Percentiles rank a stretch among this genome's conserved stretches.
These are phyloP conservation scores for Peterozyma toletana DNA, from an alignment of 805 yeast genomes.

Conservation along the genomic window DNA sequence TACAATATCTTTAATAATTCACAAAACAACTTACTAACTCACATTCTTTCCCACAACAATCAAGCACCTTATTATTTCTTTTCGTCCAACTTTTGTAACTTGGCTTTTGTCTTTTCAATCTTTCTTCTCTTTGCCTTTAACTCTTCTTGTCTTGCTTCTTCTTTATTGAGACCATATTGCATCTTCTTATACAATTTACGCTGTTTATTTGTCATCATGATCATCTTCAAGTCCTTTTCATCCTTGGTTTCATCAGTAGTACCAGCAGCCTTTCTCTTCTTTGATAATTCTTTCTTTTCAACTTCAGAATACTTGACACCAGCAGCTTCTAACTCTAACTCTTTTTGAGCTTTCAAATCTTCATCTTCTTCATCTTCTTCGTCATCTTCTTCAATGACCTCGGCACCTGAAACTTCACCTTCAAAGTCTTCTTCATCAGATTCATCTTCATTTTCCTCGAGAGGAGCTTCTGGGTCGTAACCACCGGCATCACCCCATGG, in stretches of 20 bases:
- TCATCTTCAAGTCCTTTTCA: slow-evolving; percentile 87
- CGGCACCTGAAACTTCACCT: slow-evolving; percentile 47
- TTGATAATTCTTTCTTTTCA: slow-evolving; percentile 23
- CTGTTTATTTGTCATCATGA: slow-evolving; percentile 97
- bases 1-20: too few species aligned
- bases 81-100: slow-evolving; percentile 25
- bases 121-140: slow-evolving; percentile 64
- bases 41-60: too few species aligned
- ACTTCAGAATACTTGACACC: slow-evolving; percentile 74
- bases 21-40: too few species aligned
- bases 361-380: slow-evolving; percentile 47
- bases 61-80: not conserved
- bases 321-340: slow-evolving; percentile 83
- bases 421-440: slow-evolving; percentile 39
- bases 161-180: slow-evolving; percentile 85
- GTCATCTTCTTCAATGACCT: slow-evolving; percentile 41
- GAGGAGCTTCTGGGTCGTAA: slow-evolving; percentile 70
- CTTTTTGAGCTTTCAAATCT: slow-evolving; percentile 62
- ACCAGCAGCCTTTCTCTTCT: slow-evolving; percentile 30
- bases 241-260: slow-evolving; percentile 54
- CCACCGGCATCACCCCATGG: slow-evolving; percentile 98
- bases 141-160: slow-evolving; percentile 66
- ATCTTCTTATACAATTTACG: slow-evolving; percentile 89
- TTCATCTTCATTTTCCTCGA: slow-evolving; percentile 30
- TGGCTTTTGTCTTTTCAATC: slow-evolving; percentile 55